Base-by-base conservation (phyloP, 2,329 filamentous ascomycete genomes). In the Aaosphaeria pasadenensis region DNA sequence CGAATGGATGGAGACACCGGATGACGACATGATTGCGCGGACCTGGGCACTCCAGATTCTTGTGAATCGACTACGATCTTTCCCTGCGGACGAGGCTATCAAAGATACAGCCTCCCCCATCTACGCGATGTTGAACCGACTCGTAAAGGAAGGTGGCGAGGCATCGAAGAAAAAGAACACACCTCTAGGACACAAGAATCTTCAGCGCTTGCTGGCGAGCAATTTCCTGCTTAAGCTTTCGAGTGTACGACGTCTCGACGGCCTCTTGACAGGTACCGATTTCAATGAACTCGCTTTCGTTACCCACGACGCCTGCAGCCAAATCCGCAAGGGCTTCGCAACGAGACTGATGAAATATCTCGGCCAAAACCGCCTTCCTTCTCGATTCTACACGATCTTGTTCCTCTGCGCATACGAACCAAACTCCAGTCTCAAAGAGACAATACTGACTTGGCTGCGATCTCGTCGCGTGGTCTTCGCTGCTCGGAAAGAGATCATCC, bases 391-490 rank as follows among this genome's bases (percentile, higher is more conserved):
- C 69, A 88, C 89, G 0, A 86, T 96, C 38, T 79, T 95, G 5
- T 97, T 96, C 74, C 75, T 97, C 39, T 87, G 91, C 31, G 92
- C 94, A 1, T 96, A 94, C 66, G 94, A 99, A 71, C 94, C 92
- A 0, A 81, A 84, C 35, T 66, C 74, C n/a, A 80, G 82, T 11
- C 81, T 95, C 65, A 88, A 86, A 66, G 83, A 83, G 43, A 83
- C 86, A 39, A 86, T 89, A 3, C 83, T 89, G 52, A 96, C 89
- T 0, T 99, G 94, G 91, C 83, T 97, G 44, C 86, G 88, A 44
- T 92, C 91, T 40, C 84, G 91, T 11, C 84, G 87, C 6, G 82
- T 85, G 17, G 78, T 81, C 46, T 89, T 88, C 62, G 72, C 77
- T 3, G 73, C 77, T 44, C 71, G 71, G 56, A 69, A 74, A 48